Percentiles rank a stretch among this genome's conserved stretches.
phyloP scores from a whole-genome alignment of 2,329 filamentous ascomycete species.

The Apiospora malaysiana region DNA sequence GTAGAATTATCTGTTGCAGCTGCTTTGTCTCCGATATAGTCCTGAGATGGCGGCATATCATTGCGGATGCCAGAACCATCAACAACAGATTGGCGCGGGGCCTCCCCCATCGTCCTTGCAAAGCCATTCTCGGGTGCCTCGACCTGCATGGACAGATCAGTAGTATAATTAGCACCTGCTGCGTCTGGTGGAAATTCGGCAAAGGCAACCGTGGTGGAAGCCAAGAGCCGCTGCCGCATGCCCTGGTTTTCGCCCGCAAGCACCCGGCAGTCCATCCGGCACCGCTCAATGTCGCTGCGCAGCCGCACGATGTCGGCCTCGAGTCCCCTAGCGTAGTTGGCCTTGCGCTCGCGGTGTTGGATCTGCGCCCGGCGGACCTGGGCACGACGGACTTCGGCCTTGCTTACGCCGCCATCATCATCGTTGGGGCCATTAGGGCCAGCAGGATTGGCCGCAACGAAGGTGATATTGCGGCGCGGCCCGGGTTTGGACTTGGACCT shows the following conservation, averaged over 20 bases:
- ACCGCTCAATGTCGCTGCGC: slow-evolving; percentile 51
- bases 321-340: slow-evolving; percentile 59
- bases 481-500: slow-evolving; percentile 19
- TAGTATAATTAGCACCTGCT: background rate
- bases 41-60: background rate
- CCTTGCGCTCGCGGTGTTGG: slow-evolving; percentile 62
- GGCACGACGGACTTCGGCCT: slow-evolving; percentile 53
- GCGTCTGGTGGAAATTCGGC: background rate
- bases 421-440: background rate
- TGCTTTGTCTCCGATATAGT: background rate
- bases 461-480: slow-evolving; percentile 14
- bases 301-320: slow-evolving; percentile 56
- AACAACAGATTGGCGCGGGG: too few relatives aligned
- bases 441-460: slow-evolving; percentile 6
- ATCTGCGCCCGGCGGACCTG: slow-evolving; percentile 61
- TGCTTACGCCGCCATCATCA: slow-evolving; percentile 38
- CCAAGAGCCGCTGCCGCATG: slow-evolving; percentile 44
- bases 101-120: background rate
- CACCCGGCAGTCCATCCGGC: slow-evolving; percentile 45
- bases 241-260: slow-evolving; percentile 51
- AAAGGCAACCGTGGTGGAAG: slow-evolving; percentile 22
- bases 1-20: background rate
- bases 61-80: background rate
- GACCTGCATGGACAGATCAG: background rate
- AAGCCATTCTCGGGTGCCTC: background rate